Evolutionary conservation across 495 filamentous ascomycete species (phyloP).

Genomic region (Astrothelium subdiscretum): DNA sequence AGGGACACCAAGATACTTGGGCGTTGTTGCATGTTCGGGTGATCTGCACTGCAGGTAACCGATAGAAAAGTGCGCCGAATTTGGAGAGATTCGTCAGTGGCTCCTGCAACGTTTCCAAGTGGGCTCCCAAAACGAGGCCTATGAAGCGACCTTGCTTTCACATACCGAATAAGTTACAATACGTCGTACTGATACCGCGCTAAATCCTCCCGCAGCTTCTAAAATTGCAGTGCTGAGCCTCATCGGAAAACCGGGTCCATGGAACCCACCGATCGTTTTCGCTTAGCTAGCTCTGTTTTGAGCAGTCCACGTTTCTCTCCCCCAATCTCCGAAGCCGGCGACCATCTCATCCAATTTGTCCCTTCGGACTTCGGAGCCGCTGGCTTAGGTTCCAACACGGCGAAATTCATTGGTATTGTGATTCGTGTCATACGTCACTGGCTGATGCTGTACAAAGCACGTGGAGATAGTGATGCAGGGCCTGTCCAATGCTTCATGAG

Average conservation of each 20-base stretch:
- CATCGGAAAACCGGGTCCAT: background rate
- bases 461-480: background rate
- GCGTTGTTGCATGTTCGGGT: too few species aligned
- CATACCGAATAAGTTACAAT: background rate
- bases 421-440: background rate
- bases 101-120: too few species aligned
- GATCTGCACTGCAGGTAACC: too few species aligned
- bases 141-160: background rate
- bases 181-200: background rate
- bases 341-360: background rate
- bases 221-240: background rate
- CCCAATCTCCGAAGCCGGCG: too few species aligned
- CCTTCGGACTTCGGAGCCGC: background rate
- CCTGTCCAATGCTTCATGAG: background rate
- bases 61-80: too few species aligned
- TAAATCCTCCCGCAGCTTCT: background rate
- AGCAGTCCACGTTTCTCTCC: background rate
- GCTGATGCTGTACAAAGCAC: background rate
- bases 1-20: too few species aligned
- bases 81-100: too few species aligned
- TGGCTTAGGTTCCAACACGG: background rate
- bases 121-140: too few species aligned
- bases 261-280: background rate
- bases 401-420: background rate
- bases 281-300: background rate